These are phyloP conservation scores for Curvularia sp. DNA, from an alignment of 2,329 filamentous ascomycete species.

Conservation along the genomic window DNA sequence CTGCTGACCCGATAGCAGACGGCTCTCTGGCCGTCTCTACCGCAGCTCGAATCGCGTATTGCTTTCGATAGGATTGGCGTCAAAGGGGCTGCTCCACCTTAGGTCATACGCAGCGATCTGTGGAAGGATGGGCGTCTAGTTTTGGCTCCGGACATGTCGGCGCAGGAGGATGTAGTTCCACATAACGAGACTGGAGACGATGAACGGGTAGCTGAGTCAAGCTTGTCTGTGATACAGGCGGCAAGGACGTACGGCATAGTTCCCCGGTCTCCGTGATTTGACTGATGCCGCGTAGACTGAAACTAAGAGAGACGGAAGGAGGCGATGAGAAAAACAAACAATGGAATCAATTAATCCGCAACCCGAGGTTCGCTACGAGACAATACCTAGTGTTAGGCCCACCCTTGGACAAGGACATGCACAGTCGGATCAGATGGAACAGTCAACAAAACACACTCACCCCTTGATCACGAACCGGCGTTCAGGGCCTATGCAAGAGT, in stretches of 20 bases:
- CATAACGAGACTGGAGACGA: neutral
- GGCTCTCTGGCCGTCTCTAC: neutral
- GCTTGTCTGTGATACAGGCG: neutral
- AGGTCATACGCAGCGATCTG: neutral
- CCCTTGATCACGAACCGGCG: neutral
- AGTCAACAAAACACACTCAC: neutral
- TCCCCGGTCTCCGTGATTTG: neutral
- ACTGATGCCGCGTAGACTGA: neutral
- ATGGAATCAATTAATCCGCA: neutral
- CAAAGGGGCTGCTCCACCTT: neutral
- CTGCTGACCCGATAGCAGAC: neutral
- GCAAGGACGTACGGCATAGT: neutral
- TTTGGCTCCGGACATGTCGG: neutral
- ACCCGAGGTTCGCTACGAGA: neutral
- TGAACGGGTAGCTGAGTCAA: neutral
- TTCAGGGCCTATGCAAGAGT: conserved; percentile 3
- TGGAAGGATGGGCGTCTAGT: neutral
- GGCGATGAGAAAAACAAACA: conserved; percentile 2
- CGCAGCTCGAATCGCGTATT: neutral
- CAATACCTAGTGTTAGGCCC: neutral
- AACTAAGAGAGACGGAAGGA: neutral
- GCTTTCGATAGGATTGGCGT: neutral
- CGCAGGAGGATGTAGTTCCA: neutral
- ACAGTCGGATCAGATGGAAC: neutral
- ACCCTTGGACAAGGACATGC: neutral